Percentiles rank a stretch among this genome's conserved stretches.
Conservation (phyloP, 768 basidiomycete species). For the Hygrophorus pudorinus region DNA sequence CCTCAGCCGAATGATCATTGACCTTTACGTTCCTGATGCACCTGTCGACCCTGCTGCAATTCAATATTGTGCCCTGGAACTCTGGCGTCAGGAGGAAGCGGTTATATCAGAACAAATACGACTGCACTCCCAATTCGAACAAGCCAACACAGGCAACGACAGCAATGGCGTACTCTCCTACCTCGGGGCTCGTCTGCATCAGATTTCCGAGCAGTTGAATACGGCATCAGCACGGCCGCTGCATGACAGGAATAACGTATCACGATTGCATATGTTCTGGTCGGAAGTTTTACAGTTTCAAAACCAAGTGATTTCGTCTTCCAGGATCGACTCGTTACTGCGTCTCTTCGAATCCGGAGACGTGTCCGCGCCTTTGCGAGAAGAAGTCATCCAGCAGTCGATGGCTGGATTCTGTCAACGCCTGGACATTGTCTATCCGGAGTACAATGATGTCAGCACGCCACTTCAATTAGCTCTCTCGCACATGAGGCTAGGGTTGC, state of each 20-base stretch:
- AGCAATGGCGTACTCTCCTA: slow-evolving; percentile 37
- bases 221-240: slow-evolving; percentile 19
- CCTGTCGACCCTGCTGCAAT: slow-evolving; percentile 83
- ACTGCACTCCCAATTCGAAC: slow-evolving; percentile 49
- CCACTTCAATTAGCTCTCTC: slow-evolving; percentile 60
- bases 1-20: slow-evolving; percentile 47
- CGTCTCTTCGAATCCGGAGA: slow-evolving; percentile 25
- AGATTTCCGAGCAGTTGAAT: slow-evolving; percentile 19
- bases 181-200: slow-evolving; percentile 28
- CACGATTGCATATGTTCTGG: slow-evolving; percentile 59
- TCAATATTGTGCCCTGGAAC: slow-evolving; percentile 33
- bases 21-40: slow-evolving; percentile 70
- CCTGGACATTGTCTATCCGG: slow-evolving; percentile 53
- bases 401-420: slow-evolving; percentile 71
- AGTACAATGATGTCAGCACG: slow-evolving; percentile 59
- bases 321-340: slow-evolving; percentile 42
- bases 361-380: slow-evolving; percentile 35
- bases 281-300: slow-evolving; percentile 71
- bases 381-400: slow-evolving; percentile 70
- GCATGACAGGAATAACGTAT: slow-evolving; percentile 25
- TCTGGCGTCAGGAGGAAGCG: slow-evolving; percentile 31
- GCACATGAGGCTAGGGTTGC: slow-evolving; percentile 64
- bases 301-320: slow-evolving; percentile 36
- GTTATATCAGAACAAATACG: slow-evolving; percentile 36
- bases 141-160: slow-evolving; percentile 42